Evolutionary conservation across 495 filamentous ascomycete species (phyloP).

Genomic region (Aspergillus baeticus): DNA sequence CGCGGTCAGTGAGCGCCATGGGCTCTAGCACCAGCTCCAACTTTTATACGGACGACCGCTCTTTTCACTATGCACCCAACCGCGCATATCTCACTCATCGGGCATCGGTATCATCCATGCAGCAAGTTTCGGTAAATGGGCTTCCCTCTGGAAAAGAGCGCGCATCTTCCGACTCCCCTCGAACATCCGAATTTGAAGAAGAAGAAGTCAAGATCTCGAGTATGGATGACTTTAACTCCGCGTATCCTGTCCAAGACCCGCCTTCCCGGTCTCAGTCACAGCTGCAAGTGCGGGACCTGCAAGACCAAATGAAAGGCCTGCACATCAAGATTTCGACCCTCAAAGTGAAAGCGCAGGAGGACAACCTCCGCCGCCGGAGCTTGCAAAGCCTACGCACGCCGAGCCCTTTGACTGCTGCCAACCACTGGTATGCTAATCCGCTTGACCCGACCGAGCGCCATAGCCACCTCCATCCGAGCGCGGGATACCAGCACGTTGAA

Average conservation of each 20-base stretch:
- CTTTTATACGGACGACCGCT: slow-evolving; percentile 37
- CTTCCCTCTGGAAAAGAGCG: slow-evolving; percentile 16
- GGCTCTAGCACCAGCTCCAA: slow-evolving; percentile 37
- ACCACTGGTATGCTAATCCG: slow-evolving; percentile 67
- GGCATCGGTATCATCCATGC: slow-evolving; percentile 33
- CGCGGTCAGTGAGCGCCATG: slow-evolving; percentile 44
- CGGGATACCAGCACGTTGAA: slow-evolving; percentile 29
- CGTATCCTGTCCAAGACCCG: slow-evolving; percentile 35
- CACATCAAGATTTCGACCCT: slow-evolving; percentile 87
- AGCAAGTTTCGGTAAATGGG: slow-evolving; percentile 15
- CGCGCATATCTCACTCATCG: slow-evolving; percentile 41
- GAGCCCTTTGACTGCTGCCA: slow-evolving; percentile 79
- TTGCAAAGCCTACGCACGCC: slow-evolving; percentile 80
- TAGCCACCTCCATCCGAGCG: slow-evolving; percentile 29
- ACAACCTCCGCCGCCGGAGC: slow-evolving; percentile 79
- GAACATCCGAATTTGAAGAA: slow-evolving; percentile 27
- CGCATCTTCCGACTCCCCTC: slow-evolving; percentile 25
- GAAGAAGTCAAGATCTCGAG: slow-evolving; percentile 22
- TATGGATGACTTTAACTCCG: slow-evolving; percentile 36
- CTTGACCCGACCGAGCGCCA: slow-evolving; percentile 37
- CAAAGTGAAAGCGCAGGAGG: slow-evolving; percentile 77
- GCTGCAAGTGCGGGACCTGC: slow-evolving; percentile 76
- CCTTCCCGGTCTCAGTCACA: slow-evolving; percentile 50
- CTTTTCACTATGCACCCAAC: slow-evolving; percentile 41
- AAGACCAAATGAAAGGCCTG: slow-evolving; percentile 90